These are phyloP conservation scores for Vitis riparia DNA, from an alignment of 164 flowering plant species.

Conservation along the genomic window DNA sequence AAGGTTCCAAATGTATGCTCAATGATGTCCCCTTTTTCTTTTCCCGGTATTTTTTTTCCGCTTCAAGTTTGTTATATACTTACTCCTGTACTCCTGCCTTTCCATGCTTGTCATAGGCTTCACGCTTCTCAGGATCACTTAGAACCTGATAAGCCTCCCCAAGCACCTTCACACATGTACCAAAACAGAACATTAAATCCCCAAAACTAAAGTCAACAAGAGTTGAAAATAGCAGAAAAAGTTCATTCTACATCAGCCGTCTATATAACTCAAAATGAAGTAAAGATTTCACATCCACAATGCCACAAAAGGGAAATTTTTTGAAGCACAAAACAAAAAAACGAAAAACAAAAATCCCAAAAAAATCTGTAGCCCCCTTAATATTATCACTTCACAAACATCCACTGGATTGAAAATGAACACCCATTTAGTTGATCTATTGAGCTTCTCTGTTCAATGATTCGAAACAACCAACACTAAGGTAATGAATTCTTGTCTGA, in stretches of 20 bases:
- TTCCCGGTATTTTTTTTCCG: no score
- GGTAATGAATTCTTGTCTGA: background rate
- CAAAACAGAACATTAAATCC: conserved; percentile 8
- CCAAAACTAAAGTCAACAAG: background rate
- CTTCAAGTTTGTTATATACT: conserved; percentile 27
- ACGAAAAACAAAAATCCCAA: background rate
- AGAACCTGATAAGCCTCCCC: conserved; percentile 97
- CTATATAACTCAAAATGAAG: background rate
- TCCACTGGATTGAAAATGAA: background rate
- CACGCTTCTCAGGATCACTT: conserved; percentile 88
- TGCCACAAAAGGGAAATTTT: no score
- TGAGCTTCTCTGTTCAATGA: background rate
- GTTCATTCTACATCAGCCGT: background rate
- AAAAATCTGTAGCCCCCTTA: background rate
- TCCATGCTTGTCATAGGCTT: conserved; percentile 82
- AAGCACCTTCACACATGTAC: conserved; percentile 48
- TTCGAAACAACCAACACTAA: background rate
- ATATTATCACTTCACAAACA: background rate
- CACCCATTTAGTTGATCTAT: background rate
- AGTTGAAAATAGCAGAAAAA: background rate
- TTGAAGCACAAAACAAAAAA: background rate
- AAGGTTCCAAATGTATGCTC: background rate
- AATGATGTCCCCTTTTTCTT: no score
- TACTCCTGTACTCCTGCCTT: conserved; percentile 69
- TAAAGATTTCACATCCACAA: background rate